A percentile compares a stretch with the other conserved stretches of the same genome.
These are phyloP conservation scores for Rhodamnia argentea DNA, from an alignment of 345 rosid genomes.

Conservation along the genomic window DNA sequence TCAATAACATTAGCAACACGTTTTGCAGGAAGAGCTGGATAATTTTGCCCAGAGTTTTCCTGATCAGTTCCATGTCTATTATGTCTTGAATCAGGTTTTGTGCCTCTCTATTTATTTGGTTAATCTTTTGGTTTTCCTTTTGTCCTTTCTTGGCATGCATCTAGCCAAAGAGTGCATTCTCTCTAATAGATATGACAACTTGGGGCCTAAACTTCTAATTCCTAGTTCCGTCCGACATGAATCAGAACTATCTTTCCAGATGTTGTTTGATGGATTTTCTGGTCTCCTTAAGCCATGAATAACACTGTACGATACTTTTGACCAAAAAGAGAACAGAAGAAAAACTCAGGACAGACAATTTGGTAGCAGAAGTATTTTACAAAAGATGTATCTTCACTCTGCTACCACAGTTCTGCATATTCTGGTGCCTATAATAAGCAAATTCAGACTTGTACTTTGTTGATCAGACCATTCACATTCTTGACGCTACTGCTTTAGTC, in stretches of 20 bases:
- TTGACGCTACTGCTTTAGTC: neutral
- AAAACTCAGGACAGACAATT: neutral
- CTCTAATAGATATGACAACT: neutral
- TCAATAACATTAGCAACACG: neutral
- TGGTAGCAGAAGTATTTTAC: neutral
- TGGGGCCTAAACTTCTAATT: neutral
- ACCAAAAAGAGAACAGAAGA: neutral
- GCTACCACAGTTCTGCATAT: neutral
- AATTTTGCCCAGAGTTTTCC: slow-evolving; percentile 26
- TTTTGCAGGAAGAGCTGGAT: slow-evolving; percentile 53
- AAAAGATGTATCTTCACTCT: neutral
- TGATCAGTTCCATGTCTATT: slow-evolving; percentile 38
- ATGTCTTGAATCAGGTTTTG: slow-evolving; percentile 53
- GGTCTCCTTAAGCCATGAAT: neutral
- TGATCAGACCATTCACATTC: neutral
- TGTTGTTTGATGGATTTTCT: neutral
- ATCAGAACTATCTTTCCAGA: neutral
- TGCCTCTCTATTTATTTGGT: neutral
- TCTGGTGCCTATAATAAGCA: neutral
- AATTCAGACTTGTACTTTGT: neutral
- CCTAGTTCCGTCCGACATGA: neutral
- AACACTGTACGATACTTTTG: neutral
- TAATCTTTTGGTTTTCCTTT: neutral
- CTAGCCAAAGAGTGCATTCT: neutral
- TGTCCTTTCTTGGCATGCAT: neutral